Conservation (phyloP, 2,329 filamentous ascomycete genomes). For the Helicocarpus griseus region DNA sequence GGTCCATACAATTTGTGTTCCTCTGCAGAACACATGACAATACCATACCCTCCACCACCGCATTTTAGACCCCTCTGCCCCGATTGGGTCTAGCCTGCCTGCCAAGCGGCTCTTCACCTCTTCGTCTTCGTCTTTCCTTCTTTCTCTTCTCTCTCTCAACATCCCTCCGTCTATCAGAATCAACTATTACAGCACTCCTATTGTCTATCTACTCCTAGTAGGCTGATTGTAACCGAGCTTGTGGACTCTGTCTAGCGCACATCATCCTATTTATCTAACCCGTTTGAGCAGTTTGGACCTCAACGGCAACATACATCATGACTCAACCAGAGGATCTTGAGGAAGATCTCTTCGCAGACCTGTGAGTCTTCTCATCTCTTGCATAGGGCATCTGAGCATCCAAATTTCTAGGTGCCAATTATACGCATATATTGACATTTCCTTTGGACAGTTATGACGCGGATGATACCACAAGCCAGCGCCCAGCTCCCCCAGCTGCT, state of each 20-base stretch:
- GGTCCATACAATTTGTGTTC: not conserved
- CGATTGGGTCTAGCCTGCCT: constrained; percentile 12
- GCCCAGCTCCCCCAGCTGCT: constrained; percentile 19
- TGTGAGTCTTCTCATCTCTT: constrained; percentile 51
- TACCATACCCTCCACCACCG: not conserved
- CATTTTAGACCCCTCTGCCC: not conserved
- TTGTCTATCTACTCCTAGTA: not conserved
- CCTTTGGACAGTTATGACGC: constrained; percentile 51
- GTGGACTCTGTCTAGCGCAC: not conserved
- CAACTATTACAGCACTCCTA: not conserved
- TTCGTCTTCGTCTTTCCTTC: constrained; percentile 15
- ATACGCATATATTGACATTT: constrained; percentile 7
- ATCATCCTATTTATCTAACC: not conserved
- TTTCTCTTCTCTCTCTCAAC: not conserved
- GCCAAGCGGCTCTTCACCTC: constrained; percentile 8
- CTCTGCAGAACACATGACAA: not conserved
- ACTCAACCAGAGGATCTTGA: constrained; percentile 74
- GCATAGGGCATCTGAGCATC: not conserved
- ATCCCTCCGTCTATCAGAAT: not conserved
- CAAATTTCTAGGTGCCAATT: not conserved
- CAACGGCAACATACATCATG: constrained; percentile 45
- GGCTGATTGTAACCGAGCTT: not conserved
- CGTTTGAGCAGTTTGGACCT: not conserved
- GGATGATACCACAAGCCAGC: constrained; percentile 45
- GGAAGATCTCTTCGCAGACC: constrained; percentile 90